Base-by-base conservation (phyloP, 495 filamentous ascomycete species). In the Corynascus novoguineensis region DNA sequence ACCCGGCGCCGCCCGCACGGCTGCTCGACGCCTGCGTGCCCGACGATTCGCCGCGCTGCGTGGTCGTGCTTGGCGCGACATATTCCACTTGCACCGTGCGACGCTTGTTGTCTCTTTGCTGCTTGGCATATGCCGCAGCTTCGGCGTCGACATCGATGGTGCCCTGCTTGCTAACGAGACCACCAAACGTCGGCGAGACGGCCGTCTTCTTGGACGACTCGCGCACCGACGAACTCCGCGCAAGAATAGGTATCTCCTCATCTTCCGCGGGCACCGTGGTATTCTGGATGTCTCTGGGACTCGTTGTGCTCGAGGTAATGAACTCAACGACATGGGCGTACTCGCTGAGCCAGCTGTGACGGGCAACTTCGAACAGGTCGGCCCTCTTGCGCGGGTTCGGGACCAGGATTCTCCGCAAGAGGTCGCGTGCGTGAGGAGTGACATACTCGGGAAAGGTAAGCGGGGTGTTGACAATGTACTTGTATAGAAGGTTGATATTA, bases 371-470 rank as follows among this genome's bases (percentile, higher is more conserved):
- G 62, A 99, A 99, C 41, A 99, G 74, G 68, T 99, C 93, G 15
- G 93, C 93, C 66, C 93, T 83, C 73, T 93, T 95, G 52, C 93
- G 81, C 17, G 93, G 93, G 65, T 97, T 92, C 0, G 93, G 92
- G n/a, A 99, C 93, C 29, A 99, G 78, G 34, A 99, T 97, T 40
- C 95, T 83, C 56, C 92, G 82, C 28, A 99, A 75, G 1, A 99
- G 79, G 71, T 99, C 93, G 54, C 93, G 83, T 19, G 93, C 92
- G 71, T 99, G 95, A 6, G 95, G 93, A 12, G 93, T 96, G 41
- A 99, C 93, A 71, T 98, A 97, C 85, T 98, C 93, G 37, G 93
- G 93, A 70, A 98, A 98, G 5, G 93, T 97, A 38, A 99, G 83
- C 46, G 92, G 90, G 5, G 93, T 97, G 38, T 91, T 95, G 54